Evolutionary conservation across 208 protist species (phyloP).

Genomic region (Crithidia expoeki): DNA sequence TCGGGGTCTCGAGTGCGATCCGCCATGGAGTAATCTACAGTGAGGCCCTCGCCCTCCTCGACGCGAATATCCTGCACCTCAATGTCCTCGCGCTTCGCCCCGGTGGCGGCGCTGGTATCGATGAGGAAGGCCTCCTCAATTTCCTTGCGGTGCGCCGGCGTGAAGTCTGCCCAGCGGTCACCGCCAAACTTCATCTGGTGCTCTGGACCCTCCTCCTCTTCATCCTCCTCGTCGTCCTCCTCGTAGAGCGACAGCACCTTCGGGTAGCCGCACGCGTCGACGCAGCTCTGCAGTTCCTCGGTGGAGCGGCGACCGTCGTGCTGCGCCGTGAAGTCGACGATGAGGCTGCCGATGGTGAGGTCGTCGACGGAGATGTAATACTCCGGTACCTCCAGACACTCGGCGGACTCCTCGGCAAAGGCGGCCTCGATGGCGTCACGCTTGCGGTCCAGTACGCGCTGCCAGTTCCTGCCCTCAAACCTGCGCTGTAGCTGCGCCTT

Average conservation of each 20-base stretch:
- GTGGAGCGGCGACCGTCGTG: conserved; percentile 52
- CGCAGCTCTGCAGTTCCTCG: conserved; percentile 37
- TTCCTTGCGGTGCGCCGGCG: conserved; percentile 36
- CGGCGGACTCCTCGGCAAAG: conserved; percentile 71
- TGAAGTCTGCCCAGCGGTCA: conserved; percentile 49
- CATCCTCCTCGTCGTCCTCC: conserved; percentile 38
- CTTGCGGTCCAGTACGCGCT: conserved; percentile 63
- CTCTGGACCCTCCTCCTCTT: conserved; percentile 12
- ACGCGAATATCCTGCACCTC: conserved; percentile 40
- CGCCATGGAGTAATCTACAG: conserved; percentile 52
- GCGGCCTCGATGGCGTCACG: conserved; percentile 60
- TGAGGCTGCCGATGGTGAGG: conserved; percentile 50
- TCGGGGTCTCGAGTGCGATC: conserved; percentile 27
- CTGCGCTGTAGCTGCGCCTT: conserved; percentile 37
- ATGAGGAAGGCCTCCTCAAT: conserved; percentile 55
- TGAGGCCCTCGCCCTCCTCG: conserved; percentile 49
- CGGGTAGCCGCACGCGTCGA: conserved; percentile 51
- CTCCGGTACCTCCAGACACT: conserved; percentile 49
- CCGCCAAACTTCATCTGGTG: conserved; percentile 68
- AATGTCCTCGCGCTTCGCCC: conserved; percentile 31
- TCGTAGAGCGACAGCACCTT: conserved; percentile 63
- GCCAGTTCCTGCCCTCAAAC: conserved; percentile 72
- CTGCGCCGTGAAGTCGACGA: conserved; percentile 55
- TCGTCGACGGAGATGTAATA: conserved; percentile 58
- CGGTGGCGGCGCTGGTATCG: conserved; percentile 56